A percentile compares a stretch with the other conserved stretches of the same genome.
Evolutionary conservation across 2,329 filamentous ascomycete species (phyloP).

Genomic region (Colletotrichum viniferum): DNA sequence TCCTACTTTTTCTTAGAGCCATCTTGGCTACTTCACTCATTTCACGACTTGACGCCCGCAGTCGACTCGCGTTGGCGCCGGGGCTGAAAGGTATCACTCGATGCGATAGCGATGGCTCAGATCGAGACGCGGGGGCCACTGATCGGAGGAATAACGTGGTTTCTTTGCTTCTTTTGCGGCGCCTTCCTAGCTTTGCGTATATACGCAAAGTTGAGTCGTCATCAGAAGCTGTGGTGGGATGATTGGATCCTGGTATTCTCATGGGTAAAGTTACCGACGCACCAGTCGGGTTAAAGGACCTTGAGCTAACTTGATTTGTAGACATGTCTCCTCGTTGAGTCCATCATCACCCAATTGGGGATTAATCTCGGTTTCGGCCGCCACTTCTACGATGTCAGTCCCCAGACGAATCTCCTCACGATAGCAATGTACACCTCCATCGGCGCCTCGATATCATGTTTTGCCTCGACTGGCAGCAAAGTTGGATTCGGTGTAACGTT

Average conservation of each 20-base stretch:
- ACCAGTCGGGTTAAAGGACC: accelerated
- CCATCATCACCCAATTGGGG: slow-evolving; percentile 19
- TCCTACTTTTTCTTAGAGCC: background rate
- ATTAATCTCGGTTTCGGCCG: slow-evolving; percentile 24
- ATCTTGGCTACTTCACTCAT: background rate
- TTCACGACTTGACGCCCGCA: background rate
- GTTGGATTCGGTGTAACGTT: slow-evolving; percentile 32
- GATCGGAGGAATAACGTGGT: slow-evolving; percentile 30
- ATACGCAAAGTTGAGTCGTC: slow-evolving; percentile 24
- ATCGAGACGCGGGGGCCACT: slow-evolving; percentile 4
- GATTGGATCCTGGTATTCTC: slow-evolving; percentile 26
- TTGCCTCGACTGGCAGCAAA: slow-evolving; percentile 25
- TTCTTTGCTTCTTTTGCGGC: slow-evolving; percentile 26
- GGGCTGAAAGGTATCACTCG: background rate
- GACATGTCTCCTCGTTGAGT: slow-evolving; percentile 3
- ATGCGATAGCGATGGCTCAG: background rate
- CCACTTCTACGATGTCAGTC: slow-evolving; percentile 17
- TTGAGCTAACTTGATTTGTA: background rate
- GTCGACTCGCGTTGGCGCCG: background rate
- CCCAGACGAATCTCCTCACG: background rate
- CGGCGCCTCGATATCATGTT: slow-evolving; percentile 15
- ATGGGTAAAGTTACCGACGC: slow-evolving; percentile 27
- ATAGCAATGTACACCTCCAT: slow-evolving; percentile 8
- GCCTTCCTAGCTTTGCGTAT: slow-evolving; percentile 24
- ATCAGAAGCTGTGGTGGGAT: slow-evolving; percentile 26